A percentile compares a stretch with the other conserved stretches of the same genome.
These are phyloP conservation scores for Exophiala sp. DNA, from an alignment of 2,329 filamentous ascomycete genomes.

Conservation along the genomic window DNA sequence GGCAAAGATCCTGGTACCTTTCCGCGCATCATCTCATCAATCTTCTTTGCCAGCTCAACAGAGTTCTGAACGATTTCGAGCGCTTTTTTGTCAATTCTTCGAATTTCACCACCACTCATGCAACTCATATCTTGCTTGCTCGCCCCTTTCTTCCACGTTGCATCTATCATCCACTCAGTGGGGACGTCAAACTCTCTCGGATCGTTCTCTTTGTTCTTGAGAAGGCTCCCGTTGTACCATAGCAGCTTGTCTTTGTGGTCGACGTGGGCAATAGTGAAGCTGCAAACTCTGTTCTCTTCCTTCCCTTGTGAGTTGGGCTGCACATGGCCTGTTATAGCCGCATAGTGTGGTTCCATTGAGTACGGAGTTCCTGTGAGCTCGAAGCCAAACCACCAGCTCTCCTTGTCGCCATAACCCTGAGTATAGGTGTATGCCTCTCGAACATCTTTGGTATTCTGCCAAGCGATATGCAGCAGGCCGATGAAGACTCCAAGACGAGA, in stretches of 20 bases:
- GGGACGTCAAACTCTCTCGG: conserved; percentile 36
- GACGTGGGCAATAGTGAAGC: conserved; percentile 41
- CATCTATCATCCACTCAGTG: conserved; percentile 42
- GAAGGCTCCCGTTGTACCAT: conserved; percentile 45
- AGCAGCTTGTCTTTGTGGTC: conserved; percentile 38
- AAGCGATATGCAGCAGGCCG: conserved; percentile 41
- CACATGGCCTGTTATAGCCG: conserved; percentile 40
- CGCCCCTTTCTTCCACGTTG: conserved; percentile 23
- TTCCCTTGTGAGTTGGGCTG: background rate
- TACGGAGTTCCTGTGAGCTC: conserved; percentile 41
- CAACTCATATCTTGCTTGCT: conserved; percentile 13
- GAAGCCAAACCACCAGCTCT: conserved; percentile 47
- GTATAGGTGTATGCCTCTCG: conserved; percentile 43
- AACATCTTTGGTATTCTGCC: conserved; percentile 44
- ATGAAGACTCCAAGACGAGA: conserved; percentile 37
- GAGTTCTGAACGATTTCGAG: conserved; percentile 3
- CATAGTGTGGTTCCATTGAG: conserved; percentile 43
- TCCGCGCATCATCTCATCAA: conserved; percentile 3
- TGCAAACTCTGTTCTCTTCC: conserved; percentile 35
- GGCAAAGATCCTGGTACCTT: conserved; percentile 4
- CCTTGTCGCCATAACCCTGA: conserved; percentile 46
- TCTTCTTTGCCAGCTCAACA: conserved; percentile 2
- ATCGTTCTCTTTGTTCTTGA: conserved; percentile 40
- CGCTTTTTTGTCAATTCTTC: background rate
- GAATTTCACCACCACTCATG: conserved; percentile 11